Base-by-base conservation (phyloP, 176 grass and related monocot species). In the Oryza meyeriana region DNA sequence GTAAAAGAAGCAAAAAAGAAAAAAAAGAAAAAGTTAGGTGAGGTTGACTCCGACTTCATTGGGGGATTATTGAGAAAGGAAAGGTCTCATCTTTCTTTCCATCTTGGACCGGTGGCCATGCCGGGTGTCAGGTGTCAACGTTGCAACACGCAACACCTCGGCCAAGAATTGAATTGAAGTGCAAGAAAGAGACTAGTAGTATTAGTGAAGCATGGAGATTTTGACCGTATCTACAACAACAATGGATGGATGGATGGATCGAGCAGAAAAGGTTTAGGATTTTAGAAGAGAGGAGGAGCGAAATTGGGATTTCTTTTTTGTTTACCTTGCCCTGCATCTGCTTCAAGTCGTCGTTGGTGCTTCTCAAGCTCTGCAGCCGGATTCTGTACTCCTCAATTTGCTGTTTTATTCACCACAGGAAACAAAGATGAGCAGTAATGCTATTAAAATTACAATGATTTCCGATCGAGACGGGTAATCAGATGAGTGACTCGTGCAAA, bases 361-460 rank as follows among this genome's bases (percentile, higher is more conserved):
- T 72, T 17, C 40, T 71, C 74, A 42, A 66, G 58, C 58, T 83
- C 83, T 74, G 42, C 67, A 90, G 68, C 88, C 83, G 57, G 63
- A 36, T 61, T 78, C 79, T 79, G 67, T 48, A 78, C 59, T 86
- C 74, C 66, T 86, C 74, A 38, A 90, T 86, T 65, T 86, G 83
- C 88, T 89, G 83, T 24, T 48, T 35, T 34, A 71, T 41, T 45
- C 45, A 38, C 20, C 78, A 25, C 45, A 39, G 34, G 20, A 25
- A 81, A 30, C 35, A 22, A 22, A 8, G 35, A 62, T 9, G 57
- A 48, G 16, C 42, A 45, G 1, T 3, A 13, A 12, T 45, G 22
- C n/a, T 33, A 57, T 73, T 2, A 61, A 27, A 41, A 28, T 20
- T 3, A 5, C 8, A 6, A 10, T 12, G 4, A 74, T 74, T 48